Base-by-base conservation (phyloP, 371 early-diverging fungal genomes). In the Lichtheimia ornata region DNA sequence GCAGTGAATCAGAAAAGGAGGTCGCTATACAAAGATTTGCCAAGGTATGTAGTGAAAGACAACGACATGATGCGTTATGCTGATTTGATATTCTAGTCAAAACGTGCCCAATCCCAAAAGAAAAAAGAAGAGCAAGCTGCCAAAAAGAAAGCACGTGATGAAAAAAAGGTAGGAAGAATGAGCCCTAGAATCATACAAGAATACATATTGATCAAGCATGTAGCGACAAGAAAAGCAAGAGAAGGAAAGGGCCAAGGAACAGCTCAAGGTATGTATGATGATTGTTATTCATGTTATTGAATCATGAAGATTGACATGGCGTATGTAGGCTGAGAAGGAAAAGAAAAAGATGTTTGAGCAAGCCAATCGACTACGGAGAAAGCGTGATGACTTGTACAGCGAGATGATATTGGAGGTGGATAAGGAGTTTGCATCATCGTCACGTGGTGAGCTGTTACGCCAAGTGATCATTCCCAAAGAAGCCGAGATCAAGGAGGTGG, bases 341-440 rank as follows among this genome's bases (percentile, higher is more conserved):
- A 74, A 77, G 7, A 55, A 58, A 9, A 53, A 56, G 22, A 24
- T 70, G 18, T 58, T 74, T 42, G 73, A 77, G 43, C 64, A 76
- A 53, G 82, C 72, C 12, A 84, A 84, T 52, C 62, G 72, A 22
- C 25, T 71, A 14, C 71, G 68, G 30, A 63, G 14, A 1, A 59
- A 75, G 42, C 77, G 86, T 27, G 57, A 63, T 0, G 77, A 84
- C 15, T 67, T 71, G 4, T 53, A 80, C 6, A 62, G 63, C 35
- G 88, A 88, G 55, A 84, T 88, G 79, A 83, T 84, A 40, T 52
- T 88, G 0, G 74, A 78, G 24, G 53, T 88, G 4, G 77, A 83
- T 45, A 67, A 65, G 1, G 58, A 60, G 4, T 72, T 76, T 15
- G 41, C 58, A 14, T 24, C 20, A 2, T 62, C 74, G 2, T 50